A percentile compares a stretch with the other conserved stretches of the same genome.
phyloP scores from a whole-genome alignment of 257 asterid species.

The Craterostigma plantagineum region DNA sequence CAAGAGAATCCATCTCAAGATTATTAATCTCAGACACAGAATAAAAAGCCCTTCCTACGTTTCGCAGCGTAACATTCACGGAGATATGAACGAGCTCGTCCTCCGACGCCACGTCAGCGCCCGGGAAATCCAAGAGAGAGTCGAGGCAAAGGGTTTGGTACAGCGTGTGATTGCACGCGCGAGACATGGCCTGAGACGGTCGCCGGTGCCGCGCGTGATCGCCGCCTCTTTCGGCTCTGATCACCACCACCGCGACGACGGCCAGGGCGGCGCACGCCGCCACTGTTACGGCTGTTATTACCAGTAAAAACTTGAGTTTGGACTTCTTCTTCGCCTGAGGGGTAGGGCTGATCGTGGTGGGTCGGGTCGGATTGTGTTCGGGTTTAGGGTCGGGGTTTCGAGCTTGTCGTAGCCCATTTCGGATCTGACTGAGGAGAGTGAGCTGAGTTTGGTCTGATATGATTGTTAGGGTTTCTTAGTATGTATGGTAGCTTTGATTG shows the following conservation, averaged over 20 bases:
- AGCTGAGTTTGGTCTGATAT: too few species aligned
- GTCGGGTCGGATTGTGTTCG: too few species aligned
- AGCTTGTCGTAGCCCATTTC: too few species aligned
- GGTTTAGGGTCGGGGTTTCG: too few species aligned
- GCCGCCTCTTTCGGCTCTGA: neutral
- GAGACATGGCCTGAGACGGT: conserved; percentile 61
- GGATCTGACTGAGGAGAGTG: too few species aligned
- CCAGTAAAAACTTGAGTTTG: too few species aligned
- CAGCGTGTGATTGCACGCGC: conserved; percentile 50
- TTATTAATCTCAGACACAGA: conserved; percentile 36
- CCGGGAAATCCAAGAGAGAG: conserved; percentile 73
- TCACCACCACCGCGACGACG: conserved; percentile 21
- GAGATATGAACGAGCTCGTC: conserved; percentile 70
- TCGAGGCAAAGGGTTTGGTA: conserved; percentile 51
- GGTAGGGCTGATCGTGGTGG: too few species aligned
- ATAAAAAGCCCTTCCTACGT: conserved; percentile 42
- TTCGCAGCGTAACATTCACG: conserved; percentile 63
- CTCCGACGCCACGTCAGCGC: conserved; percentile 61
- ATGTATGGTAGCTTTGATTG: too few species aligned
- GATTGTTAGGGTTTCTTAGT: too few species aligned
- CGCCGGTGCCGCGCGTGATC: conserved; percentile 1
- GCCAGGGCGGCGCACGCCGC: conserved; percentile 40
- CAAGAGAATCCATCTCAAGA: conserved; percentile 41
- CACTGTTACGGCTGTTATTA: too few species aligned
- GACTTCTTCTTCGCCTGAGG: too few species aligned